A percentile compares a stretch with the other conserved stretches of the same genome.
Conservation (phyloP, 2,329 filamentous ascomycete species). For the Aspergillus japonicus region DNA sequence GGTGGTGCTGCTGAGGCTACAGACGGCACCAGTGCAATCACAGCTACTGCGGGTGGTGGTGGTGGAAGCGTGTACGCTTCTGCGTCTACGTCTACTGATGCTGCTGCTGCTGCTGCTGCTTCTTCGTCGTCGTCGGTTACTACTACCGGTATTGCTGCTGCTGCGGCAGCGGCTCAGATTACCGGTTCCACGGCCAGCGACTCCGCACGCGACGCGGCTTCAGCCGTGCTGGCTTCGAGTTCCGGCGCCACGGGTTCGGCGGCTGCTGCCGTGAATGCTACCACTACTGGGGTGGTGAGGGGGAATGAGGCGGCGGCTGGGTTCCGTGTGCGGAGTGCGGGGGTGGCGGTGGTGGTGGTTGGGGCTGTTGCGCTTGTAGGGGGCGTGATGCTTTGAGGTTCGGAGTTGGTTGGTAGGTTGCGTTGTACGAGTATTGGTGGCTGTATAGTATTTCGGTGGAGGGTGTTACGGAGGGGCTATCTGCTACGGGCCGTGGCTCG, state of each 20-base stretch:
- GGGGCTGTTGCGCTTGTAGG: background rate
- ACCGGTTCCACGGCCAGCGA: background rate
- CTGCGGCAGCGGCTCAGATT: background rate
- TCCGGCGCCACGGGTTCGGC: background rate
- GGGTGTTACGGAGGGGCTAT: too few relatives aligned
- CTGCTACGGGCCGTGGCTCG: too few relatives aligned
- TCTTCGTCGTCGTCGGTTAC: too few relatives aligned
- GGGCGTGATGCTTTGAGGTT: background rate
- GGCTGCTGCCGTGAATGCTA: background rate
- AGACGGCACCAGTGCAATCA: background rate
- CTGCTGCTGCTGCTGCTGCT: background rate
- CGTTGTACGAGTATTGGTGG: too few relatives aligned
- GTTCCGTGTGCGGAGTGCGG: background rate
- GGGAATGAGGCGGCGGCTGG: background rate
- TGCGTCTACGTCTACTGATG: background rate
- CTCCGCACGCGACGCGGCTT: too few relatives aligned
- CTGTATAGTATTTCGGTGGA: too few relatives aligned
- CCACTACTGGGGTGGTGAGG: too few relatives aligned
- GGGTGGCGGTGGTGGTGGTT: background rate
- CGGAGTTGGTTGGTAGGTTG: too few relatives aligned
- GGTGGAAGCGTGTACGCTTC: background rate
- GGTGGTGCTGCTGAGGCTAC: background rate
- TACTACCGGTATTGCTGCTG: background rate
- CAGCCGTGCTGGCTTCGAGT: too few relatives aligned
- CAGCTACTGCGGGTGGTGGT: background rate